Evolutionary conservation across 2,329 filamentous ascomycete species (phyloP).

Genomic region (Hymenoscyphus occultus): DNA sequence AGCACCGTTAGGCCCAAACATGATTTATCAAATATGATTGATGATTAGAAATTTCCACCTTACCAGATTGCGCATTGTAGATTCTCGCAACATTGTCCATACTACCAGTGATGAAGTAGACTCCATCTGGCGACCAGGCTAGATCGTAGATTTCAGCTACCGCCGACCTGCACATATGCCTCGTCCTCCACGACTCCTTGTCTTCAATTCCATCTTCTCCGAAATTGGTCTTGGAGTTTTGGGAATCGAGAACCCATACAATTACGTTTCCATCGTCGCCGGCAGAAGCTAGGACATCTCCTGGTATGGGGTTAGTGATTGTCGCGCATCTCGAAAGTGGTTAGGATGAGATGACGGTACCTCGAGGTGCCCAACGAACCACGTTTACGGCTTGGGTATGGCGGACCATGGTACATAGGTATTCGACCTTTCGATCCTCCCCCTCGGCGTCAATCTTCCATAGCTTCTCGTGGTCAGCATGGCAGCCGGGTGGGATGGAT

Average conservation of each 20-base stretch:
- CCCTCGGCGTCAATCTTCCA: slow-evolving; percentile 87
- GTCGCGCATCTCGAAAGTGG: not conserved
- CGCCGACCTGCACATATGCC: slow-evolving; percentile 94
- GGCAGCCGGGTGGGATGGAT: not conserved
- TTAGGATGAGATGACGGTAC: slow-evolving; percentile 44
- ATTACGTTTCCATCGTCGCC: slow-evolving; percentile 97
- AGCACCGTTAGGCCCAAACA: slow-evolving; percentile 19
- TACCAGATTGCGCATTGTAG: slow-evolving; percentile 90
- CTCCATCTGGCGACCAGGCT: slow-evolving; percentile 96
- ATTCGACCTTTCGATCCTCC: slow-evolving; percentile 85
- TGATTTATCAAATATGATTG: not conserved
- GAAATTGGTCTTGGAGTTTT: slow-evolving; percentile 62
- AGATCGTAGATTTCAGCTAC: slow-evolving; percentile 97
- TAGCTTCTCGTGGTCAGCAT: slow-evolving; percentile 54
- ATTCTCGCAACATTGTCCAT: slow-evolving; percentile 99
- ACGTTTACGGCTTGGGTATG: slow-evolving; percentile 98
- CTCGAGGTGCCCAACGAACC: slow-evolving; percentile 91
- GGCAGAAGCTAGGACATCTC: slow-evolving; percentile 88
- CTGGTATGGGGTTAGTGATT: slow-evolving; percentile 44
- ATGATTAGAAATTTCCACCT: slow-evolving; percentile 26
- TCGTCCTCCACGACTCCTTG: slow-evolving; percentile 94
- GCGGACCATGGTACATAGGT: slow-evolving; percentile 85
- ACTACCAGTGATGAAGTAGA: slow-evolving; percentile 96
- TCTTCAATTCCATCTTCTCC: slow-evolving; percentile 86
- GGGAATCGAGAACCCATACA: slow-evolving; percentile 83